phyloP scores from a whole-genome alignment of 305 asterid genomes.

The Euphrasia arctica region DNA sequence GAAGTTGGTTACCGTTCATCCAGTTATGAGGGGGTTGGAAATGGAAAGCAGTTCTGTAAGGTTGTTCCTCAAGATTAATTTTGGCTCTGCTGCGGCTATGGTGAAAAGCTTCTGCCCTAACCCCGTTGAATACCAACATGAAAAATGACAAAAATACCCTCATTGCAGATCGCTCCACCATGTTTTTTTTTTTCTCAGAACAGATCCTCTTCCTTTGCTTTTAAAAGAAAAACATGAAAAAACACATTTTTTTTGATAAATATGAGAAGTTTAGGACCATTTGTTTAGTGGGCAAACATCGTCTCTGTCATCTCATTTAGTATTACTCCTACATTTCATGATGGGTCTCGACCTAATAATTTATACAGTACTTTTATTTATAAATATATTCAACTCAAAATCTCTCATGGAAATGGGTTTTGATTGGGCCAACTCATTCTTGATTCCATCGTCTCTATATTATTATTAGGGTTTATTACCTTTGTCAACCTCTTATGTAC shows the following conservation, averaged over 20 bases:
- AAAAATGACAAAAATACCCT: slow-evolving; percentile 19
- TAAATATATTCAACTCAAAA: too few relatives aligned
- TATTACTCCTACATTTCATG: not conserved
- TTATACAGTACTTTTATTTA: too few relatives aligned
- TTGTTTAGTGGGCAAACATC: too few relatives aligned
- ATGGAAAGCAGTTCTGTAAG: slow-evolving; percentile 56
- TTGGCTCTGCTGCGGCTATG: not conserved
- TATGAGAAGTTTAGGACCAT: too few relatives aligned
- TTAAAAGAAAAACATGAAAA: too few relatives aligned
- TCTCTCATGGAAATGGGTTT: too few relatives aligned
- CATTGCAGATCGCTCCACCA: slow-evolving; percentile 25
- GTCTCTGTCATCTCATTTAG: slow-evolving; percentile 1
- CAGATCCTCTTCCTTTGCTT: too few relatives aligned
- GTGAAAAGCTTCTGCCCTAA: slow-evolving; percentile 21
- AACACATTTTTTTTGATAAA: too few relatives aligned
- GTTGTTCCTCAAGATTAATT: slow-evolving; percentile 33
- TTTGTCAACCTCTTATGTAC: too few relatives aligned
- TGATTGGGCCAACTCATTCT: too few relatives aligned
- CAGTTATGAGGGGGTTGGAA: slow-evolving; percentile 71
- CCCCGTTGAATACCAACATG: slow-evolving; percentile 25
- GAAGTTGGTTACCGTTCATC: slow-evolving; percentile 54
- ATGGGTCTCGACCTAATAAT: not conserved
- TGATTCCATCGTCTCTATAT: too few relatives aligned
- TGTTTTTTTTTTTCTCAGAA: not conserved
- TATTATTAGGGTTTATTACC: too few relatives aligned